Base-by-base conservation (phyloP, 768 basidiomycete species). In the Exsudoporus frostii region DNA sequence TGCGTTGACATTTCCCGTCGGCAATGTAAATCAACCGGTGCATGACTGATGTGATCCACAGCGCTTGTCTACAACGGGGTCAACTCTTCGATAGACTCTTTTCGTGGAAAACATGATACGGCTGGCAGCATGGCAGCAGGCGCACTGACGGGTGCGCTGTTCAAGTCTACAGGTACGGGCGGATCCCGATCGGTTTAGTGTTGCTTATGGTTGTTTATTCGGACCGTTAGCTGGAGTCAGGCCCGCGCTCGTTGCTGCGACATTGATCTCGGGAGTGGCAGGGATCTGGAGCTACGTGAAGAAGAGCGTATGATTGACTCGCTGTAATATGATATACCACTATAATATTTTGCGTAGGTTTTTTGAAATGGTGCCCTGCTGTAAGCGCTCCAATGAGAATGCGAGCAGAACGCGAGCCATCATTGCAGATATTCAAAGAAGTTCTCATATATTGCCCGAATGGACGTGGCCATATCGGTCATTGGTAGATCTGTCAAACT, bases 241-340 rank as follows among this genome's bases (percentile, higher is more conserved):
- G 71, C 92, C 95, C 61, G 92, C 92, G 57, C 74, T 95, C 50
- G 89, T 89, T 53, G 90, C 94, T 60, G 93, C 92, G 51, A 88
- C 88, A 46, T 73, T 97, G 61, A 88, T 94, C 73, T 93, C 93
- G 61, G 89, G 85, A 61, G 78, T 86, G 69, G 95, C 96, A 55
- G 95, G 95, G 52, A 76, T 84, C 54, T 99, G 96, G 96, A 92
- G 93, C 74, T 89, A 85, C 76, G 83, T 93, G 75, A 98, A 99
- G 81, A 86, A 82, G 75, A 86, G 79, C 66, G 80, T 95, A 74
- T 91, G 80, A 88, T 79, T 64, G 64, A 69, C 69, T 66, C 61
- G 68, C 66, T 76, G 71, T 71, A 72, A 62, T 61, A 65, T 33
- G 62, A 57, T 67, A 71, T 72, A 70, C 60, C 67, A 61, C 65